phyloP scores from a whole-genome alignment of 768 basidiomycete species.

The Amanita pallidorosea region DNA sequence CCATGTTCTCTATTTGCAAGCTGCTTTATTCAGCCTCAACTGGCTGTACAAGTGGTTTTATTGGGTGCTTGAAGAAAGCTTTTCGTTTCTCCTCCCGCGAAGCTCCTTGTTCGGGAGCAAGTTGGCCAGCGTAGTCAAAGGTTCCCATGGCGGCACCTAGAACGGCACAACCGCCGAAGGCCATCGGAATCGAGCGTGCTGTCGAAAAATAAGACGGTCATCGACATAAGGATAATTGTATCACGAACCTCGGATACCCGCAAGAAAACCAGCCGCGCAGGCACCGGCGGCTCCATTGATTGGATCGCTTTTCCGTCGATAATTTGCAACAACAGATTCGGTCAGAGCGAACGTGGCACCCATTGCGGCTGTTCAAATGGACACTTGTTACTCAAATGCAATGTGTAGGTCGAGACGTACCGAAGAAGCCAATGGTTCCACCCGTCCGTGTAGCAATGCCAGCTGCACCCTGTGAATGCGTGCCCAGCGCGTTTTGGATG shows the following conservation, averaged over 20 bases:
- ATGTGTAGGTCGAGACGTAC: slow-evolving; percentile 32
- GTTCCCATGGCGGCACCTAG: slow-evolving; percentile 74
- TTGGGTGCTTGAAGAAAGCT: slow-evolving; percentile 75
- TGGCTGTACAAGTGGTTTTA: slow-evolving; percentile 26
- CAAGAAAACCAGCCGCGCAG: slow-evolving; percentile 89
- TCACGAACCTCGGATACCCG: slow-evolving; percentile 63
- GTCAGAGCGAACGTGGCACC: slow-evolving; percentile 79
- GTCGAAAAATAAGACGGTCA: slow-evolving; percentile 4
- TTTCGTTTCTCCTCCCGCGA: slow-evolving; percentile 59
- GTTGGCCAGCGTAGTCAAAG: slow-evolving; percentile 69
- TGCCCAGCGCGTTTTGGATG: slow-evolving; percentile 70
- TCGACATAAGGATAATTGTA: neutral
- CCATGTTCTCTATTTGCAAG: slow-evolving; percentile 1
- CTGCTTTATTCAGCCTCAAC: slow-evolving; percentile 16
- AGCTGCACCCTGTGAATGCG: slow-evolving; percentile 69
- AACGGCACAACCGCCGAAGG: slow-evolving; percentile 66
- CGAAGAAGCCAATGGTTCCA: slow-evolving; percentile 85
- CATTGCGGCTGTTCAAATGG: slow-evolving; percentile 59
- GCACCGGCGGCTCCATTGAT: slow-evolving; percentile 79
- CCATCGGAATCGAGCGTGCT: slow-evolving; percentile 82
- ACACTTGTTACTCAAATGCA: neutral
- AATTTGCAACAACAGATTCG: slow-evolving; percentile 73
- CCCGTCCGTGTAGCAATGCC: slow-evolving; percentile 85
- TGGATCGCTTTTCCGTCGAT: slow-evolving; percentile 67
- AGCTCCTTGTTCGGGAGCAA: slow-evolving; percentile 32